Percentiles rank a stretch among this genome's conserved stretches.
Evolutionary conservation across 2,329 filamentous ascomycete species (phyloP).

Genomic region (Gremmenia infestans): DNA sequence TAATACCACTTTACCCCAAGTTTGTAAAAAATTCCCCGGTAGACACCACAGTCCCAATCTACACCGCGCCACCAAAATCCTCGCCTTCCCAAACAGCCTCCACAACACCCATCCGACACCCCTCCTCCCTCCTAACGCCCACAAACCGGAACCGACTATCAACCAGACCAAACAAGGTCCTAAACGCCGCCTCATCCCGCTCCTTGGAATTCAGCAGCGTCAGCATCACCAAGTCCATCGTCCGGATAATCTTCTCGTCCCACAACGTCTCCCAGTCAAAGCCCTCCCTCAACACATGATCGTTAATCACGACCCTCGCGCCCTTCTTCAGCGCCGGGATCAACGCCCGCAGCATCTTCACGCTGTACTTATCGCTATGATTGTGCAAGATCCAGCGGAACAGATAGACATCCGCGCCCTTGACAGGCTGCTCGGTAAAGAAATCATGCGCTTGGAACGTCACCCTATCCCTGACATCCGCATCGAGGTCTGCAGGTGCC

Average conservation of each 20-base stretch:
- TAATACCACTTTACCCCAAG: no score
- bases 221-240: constrained; percentile 51
- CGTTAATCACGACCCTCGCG: constrained; percentile 39
- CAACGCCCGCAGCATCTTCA: constrained; percentile 45
- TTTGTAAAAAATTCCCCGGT: no score
- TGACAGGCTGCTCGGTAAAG: constrained; percentile 35
- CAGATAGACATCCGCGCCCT: constrained; percentile 39
- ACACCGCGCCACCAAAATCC: constrained; percentile 15
- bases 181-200: constrained; percentile 43
- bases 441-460: constrained; percentile 47
- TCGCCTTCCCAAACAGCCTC: constrained; percentile 43
- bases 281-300: constrained; percentile 39
- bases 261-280: constrained; percentile 37
- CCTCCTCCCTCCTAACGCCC: constrained; percentile 38
- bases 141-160: constrained; percentile 41
- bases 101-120: constrained; percentile 44
- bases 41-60: background rate
- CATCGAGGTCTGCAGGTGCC: constrained; percentile 32
- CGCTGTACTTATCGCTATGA: constrained; percentile 49
- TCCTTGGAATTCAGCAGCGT: constrained; percentile 48
- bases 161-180: constrained; percentile 39
- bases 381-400: constrained; percentile 59
- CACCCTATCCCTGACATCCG: constrained; percentile 37
- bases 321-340: constrained; percentile 52
- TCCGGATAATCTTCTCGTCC: constrained; percentile 43